Percentiles rank a stretch among this genome's conserved stretches.
Conservation (phyloP, 306 rosid genomes). For the Citrullus mucosospermus region DNA sequence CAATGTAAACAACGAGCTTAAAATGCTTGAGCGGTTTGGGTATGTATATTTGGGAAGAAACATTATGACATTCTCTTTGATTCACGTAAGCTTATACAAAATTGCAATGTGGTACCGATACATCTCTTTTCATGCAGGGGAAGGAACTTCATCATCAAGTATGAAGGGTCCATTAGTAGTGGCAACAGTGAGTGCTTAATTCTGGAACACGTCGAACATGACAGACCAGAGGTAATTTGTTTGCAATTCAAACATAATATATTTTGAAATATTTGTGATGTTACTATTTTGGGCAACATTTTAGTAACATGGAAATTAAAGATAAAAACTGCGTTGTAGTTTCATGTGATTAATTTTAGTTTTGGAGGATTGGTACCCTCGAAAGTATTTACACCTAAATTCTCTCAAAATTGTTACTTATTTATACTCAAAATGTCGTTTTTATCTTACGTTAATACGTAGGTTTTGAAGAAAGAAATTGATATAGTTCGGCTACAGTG, state of each 20-base stretch:
- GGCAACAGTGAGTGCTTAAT: conserved; percentile 24
- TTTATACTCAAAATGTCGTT: neutral
- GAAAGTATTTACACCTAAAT: neutral
- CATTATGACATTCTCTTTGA: neutral
- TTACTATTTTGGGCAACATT: neutral
- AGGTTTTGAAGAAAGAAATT: conserved; percentile 80
- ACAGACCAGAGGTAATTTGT: conserved; percentile 72
- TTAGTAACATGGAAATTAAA: neutral
- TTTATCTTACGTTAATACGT: conserved; percentile 6
- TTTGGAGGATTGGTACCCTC: neutral
- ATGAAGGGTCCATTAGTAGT: conserved; percentile 20
- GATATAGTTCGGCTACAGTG: conserved; percentile 52
- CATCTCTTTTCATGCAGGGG: conserved; percentile 15
- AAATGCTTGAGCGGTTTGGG: conserved; percentile 30
- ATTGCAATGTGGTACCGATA: neutral
- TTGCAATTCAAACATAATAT: neutral
- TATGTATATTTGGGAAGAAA: conserved; percentile 5
- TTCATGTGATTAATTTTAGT: neutral
- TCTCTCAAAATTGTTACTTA: neutral
- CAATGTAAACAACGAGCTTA: conserved; percentile 16
- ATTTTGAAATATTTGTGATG: neutral
- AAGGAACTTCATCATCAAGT: conserved; percentile 25
- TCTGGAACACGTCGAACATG: conserved; percentile 61
- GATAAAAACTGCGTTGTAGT: neutral
- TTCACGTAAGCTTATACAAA: neutral